Evolutionary conservation across 2,329 filamentous ascomycete genomes (phyloP).

Genomic region (Aspergillus ibericus): DNA sequence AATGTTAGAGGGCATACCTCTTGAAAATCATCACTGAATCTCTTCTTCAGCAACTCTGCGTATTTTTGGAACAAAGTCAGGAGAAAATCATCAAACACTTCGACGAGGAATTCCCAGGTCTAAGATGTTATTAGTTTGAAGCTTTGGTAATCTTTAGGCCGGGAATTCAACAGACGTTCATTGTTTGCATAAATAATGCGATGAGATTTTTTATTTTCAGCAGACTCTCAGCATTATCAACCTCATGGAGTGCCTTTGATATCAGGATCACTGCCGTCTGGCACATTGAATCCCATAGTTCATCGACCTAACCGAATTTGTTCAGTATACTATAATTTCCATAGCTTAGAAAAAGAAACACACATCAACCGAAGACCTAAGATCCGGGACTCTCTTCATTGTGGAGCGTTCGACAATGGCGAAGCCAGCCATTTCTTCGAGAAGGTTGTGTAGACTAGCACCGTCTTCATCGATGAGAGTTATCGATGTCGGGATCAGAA

Average conservation of each 20-base stretch:
- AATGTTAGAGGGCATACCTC: constrained; percentile 58
- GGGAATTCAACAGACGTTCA: constrained; percentile 66
- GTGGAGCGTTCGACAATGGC: constrained; percentile 95
- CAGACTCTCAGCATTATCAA: constrained; percentile 85
- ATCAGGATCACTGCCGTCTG: constrained; percentile 81
- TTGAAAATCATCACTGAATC: constrained; percentile 94
- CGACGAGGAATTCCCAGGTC: constrained; percentile 87
- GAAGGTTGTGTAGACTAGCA: constrained; percentile 78
- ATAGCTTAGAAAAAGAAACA: constrained; percentile 26
- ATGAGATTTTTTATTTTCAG: constrained; percentile 94
- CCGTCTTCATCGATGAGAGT: constrained; percentile 80
- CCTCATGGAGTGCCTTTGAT: constrained; percentile 70
- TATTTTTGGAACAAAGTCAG: constrained; percentile 93
- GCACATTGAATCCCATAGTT: constrained; percentile 98
- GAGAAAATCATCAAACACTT: constrained; percentile 77
- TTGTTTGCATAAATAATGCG: constrained; percentile 93
- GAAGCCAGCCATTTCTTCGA: constrained; percentile 94
- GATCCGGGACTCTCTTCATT: constrained; percentile 78
- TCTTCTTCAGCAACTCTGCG: constrained; percentile 80
- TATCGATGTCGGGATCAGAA: constrained; percentile 75
- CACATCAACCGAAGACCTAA: constrained; percentile 81
- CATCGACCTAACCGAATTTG: constrained; percentile 68
- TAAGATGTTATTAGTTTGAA: constrained; percentile 33
- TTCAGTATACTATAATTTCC: constrained; percentile 3
- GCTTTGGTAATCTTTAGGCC: constrained; percentile 10